phyloP scores from a whole-genome alignment of 192 early-diverging fungal genomes.

The Phycomyces blakesleeanus region DNA sequence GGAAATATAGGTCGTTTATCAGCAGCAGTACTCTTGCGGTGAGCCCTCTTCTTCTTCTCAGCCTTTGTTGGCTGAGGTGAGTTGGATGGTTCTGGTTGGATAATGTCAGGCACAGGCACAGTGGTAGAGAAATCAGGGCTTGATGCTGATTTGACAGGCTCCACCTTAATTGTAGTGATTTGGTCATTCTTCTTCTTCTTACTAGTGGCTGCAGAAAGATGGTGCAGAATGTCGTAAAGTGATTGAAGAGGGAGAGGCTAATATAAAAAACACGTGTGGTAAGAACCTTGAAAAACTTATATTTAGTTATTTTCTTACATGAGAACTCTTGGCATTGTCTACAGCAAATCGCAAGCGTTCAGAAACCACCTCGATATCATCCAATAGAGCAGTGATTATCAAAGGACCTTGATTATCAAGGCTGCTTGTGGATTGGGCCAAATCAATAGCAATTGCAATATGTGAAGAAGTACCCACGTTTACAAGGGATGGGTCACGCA shows the following conservation, averaged over 20 bases:
- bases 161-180: constrained; percentile 16
- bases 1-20: not conserved
- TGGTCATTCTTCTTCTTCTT: constrained; percentile 15
- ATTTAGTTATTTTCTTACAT: constrained; percentile 2
- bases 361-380: constrained; percentile 31
- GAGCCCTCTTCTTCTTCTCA: constrained; percentile 7
- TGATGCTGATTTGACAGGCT: constrained; percentile 15
- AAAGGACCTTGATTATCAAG: constrained; percentile 17
- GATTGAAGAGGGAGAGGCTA: constrained; percentile 23
- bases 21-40: constrained; percentile 3
- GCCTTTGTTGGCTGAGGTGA: constrained; percentile 12
- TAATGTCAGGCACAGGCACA: not conserved
- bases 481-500: constrained; percentile 25
- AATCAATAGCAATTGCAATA: constrained; percentile 19
- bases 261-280: not conserved
- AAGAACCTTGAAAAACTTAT: not conserved
- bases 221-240: constrained; percentile 23
- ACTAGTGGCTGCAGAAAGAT: constrained; percentile 20
- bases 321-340: constrained; percentile 18
- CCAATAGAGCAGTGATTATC: constrained; percentile 22
- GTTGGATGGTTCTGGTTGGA: constrained; percentile 4
- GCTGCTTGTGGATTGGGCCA: not conserved
- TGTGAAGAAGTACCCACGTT: constrained; percentile 16
- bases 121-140: constrained; percentile 6
- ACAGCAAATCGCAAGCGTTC: constrained; percentile 27